Conservation (phyloP, 2,329 filamentous ascomycete genomes). For the Cladophialophora exuberans region DNA sequence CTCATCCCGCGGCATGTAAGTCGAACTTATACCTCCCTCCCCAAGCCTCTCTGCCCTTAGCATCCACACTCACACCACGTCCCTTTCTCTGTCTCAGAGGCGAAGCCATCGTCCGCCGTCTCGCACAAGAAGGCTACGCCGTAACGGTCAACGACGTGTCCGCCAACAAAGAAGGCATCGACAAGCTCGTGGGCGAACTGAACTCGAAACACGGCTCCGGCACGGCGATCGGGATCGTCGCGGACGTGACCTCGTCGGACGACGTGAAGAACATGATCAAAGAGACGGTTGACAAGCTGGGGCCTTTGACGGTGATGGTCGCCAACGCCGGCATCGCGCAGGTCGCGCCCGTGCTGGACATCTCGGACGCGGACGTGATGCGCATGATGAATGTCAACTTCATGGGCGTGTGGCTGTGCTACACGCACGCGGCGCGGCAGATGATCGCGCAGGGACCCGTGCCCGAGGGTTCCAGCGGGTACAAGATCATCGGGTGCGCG, state of each 20-base stretch:
- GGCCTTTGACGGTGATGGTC: slow-evolving; percentile 56
- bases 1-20: slow-evolving; percentile 46
- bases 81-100: slow-evolving; percentile 26
- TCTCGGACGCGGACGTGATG: slow-evolving; percentile 60
- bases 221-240: slow-evolving; percentile 57
- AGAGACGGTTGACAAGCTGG: slow-evolving; percentile 56
- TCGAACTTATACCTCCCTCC: no score
- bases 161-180: slow-evolving; percentile 56
- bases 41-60: background rate
- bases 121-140: slow-evolving; percentile 68
- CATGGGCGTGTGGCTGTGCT: slow-evolving; percentile 66
- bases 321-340: slow-evolving; percentile 67
- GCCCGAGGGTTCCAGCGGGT: slow-evolving; percentile 38
- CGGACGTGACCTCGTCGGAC: slow-evolving; percentile 62
- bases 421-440: slow-evolving; percentile 64
- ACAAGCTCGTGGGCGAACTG: slow-evolving; percentile 46
- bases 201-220: slow-evolving; percentile 29
- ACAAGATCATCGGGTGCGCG: slow-evolving; percentile 58
- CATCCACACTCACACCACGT: slow-evolving; percentile 3
- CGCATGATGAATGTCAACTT: slow-evolving; percentile 68
- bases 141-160: slow-evolving; percentile 67
- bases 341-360: slow-evolving; percentile 59
- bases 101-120: slow-evolving; percentile 56
- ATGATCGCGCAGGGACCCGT: slow-evolving; percentile 63
- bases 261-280: slow-evolving; percentile 60